Base-by-base conservation (phyloP, 352 stramenopile genomes). In the Phytophthora pinifolia region DNA sequence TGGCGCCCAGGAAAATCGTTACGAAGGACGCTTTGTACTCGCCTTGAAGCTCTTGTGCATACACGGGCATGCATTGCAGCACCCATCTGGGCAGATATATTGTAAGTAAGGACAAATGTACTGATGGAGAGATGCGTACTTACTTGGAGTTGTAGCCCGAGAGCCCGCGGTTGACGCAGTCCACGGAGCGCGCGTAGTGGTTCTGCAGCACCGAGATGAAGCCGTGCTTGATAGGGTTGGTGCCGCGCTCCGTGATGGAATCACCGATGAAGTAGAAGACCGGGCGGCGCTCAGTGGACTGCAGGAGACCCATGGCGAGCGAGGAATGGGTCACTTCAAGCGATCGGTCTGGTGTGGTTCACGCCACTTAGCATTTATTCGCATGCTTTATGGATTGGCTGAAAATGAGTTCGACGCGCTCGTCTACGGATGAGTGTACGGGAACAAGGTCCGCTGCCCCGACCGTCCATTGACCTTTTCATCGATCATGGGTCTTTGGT, bases 71-170 rank as follows among this genome's bases (percentile, higher is more conserved):
- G 27, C 46, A 42, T 22, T 67, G 9, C n/a, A 59, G 9, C 12
- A 79, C 67, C 67, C 69, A 79, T 27, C 71, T 80, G 18, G 7
- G 15, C 9, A 9, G 1, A 35, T 2, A 33, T 14, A 25, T 0
- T 46, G 12, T 32, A 18, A 53, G 34, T 53, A 35, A 6, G n/a
- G 6, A 37, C n/a, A 17, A 33, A 9, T 41, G 4, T 4, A 45
- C 29, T 18, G 20, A 6, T 45, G 34, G 4, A 45, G 14, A 46
- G 12, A 44, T 1, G 18, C 31, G n/a, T 18, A 31, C 50, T 34
- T 32, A 88, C 72, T 65, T 59, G 31, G 80, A 76, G 46, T 80
- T 88, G 64, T 83, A 88, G 32, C 77, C 80, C 10, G 60, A 66
- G 22, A 78, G 59, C 0, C 80, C 80, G 31, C 80, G 75, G 54